Percentiles rank a stretch among this genome's conserved stretches.
Conservation (phyloP, 2,329 filamentous ascomycete species). For the Esteya vermicola region DNA sequence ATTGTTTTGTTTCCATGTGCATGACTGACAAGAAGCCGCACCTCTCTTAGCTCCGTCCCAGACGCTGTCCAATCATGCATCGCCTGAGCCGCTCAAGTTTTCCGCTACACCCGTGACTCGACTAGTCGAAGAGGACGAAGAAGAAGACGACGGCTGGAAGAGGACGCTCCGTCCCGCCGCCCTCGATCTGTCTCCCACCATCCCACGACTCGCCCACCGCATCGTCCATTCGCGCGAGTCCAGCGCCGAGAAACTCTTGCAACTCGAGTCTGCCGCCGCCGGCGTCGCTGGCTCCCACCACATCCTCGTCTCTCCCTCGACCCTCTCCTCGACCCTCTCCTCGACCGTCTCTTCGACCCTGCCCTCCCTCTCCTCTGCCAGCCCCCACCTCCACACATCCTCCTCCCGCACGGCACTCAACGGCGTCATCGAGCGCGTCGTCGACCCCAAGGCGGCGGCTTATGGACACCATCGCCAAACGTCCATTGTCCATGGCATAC, state of each 20-base stretch:
- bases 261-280: slow-evolving; percentile 3
- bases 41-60: slow-evolving; percentile 38
- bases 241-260: slow-evolving; percentile 39
- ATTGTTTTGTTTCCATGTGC: background rate
- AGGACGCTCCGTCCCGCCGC: slow-evolving; percentile 33
- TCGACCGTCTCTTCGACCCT: slow-evolving; percentile 13
- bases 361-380: no score
- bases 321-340: slow-evolving; percentile 14
- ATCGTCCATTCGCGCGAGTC: slow-evolving; percentile 42
- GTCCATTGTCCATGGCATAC: slow-evolving; percentile 91
- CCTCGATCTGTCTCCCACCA: slow-evolving; percentile 19
- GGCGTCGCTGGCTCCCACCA: background rate
- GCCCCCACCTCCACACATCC: slow-evolving; percentile 25
- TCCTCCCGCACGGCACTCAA: slow-evolving; percentile 25
- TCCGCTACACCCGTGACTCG: slow-evolving; percentile 33
- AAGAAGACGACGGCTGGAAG: slow-evolving; percentile 36
- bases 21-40: background rate
- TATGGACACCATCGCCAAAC: slow-evolving; percentile 92
- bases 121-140: slow-evolving; percentile 40
- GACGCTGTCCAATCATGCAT: slow-evolving; percentile 41
- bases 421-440: slow-evolving; percentile 33
- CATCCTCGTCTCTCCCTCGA: slow-evolving; percentile 15
- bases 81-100: slow-evolving; percentile 37
- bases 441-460: slow-evolving; percentile 38
- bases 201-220: slow-evolving; percentile 15